Evolutionary conservation across 2,329 filamentous ascomycete genomes (phyloP).

Genomic region (Claviceps cyperi): DNA sequence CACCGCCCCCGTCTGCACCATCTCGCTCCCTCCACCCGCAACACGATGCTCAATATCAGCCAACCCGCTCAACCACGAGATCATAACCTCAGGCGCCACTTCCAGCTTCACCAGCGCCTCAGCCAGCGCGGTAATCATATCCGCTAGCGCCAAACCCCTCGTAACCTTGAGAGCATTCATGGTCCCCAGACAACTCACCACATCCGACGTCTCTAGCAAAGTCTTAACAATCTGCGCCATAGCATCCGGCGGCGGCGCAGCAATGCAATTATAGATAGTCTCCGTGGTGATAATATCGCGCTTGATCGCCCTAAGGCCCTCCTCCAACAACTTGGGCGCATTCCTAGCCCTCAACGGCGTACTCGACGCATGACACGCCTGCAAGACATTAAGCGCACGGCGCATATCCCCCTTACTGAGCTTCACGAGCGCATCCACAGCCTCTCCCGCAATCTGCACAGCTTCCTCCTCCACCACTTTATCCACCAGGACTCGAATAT

Average conservation of each 20-base stretch:
- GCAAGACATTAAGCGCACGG: slow-evolving; percentile 82
- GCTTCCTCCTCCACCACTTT: slow-evolving; percentile 78
- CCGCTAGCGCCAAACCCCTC: slow-evolving; percentile 79
- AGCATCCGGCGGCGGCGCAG: slow-evolving; percentile 80
- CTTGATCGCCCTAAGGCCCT: slow-evolving; percentile 39
- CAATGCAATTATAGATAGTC: slow-evolving; percentile 95
- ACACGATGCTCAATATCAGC: slow-evolving; percentile 88
- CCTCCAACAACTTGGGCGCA: slow-evolving; percentile 41
- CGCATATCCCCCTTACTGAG: slow-evolving; percentile 95
- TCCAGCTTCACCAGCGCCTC: slow-evolving; percentile 74
- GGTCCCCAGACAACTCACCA: slow-evolving; percentile 76
- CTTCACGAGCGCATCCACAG: slow-evolving; percentile 67
- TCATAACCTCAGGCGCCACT: slow-evolving; percentile 73
- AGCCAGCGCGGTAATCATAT: slow-evolving; percentile 76
- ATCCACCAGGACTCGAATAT: slow-evolving; percentile 76
- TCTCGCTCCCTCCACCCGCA: slow-evolving; percentile 74
- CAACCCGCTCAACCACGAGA: slow-evolving; percentile 80
- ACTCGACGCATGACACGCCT: slow-evolving; percentile 92
- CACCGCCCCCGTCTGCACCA: slow-evolving; percentile 80
- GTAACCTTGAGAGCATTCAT: slow-evolving; percentile 76
- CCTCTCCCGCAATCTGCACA: slow-evolving; percentile 69
- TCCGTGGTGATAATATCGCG: slow-evolving; percentile 75
- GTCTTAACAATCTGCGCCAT: slow-evolving; percentile 74
- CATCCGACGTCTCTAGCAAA: slow-evolving; percentile 69
- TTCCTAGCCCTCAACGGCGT: slow-evolving; percentile 50